Base-by-base conservation (phyloP, 2,329 filamentous ascomycete genomes). In the Grosmannia serpens region DNA sequence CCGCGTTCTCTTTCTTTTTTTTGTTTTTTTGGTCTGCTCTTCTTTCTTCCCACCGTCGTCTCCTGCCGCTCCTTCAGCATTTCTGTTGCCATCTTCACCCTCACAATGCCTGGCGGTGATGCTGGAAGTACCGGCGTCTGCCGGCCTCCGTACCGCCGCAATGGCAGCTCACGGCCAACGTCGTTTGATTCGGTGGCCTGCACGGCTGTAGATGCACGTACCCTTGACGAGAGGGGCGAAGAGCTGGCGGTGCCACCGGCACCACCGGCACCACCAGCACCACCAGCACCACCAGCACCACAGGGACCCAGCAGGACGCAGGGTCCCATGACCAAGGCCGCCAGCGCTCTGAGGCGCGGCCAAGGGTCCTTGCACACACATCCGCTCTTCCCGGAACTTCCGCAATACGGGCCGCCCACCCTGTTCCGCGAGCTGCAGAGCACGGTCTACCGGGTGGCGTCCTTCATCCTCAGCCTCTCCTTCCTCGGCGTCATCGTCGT, bases 361-460 rank as follows among this genome's bases (percentile, higher is more conserved):
- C 84, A 1, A 84, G 51, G 51, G 8, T 15, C 31, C 4, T 17
- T 84, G 9, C 80, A 83, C 62, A 91, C 88, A 2, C 86, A 91
- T 64, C 87, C 89, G 3, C 74, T 95, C 6, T 96, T 96, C 64
- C 91, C 91, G 7, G 88, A 89, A 2, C 71, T 96, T 10, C 91
- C 91, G 0, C 75, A 89, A 1, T 96, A 95, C 65, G 88, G 88
- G 0, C 86, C 89, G 0, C 84, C 90, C 0, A 85, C 87, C 0
- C 56, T 81, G 0, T 59, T 86, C n/a, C 79, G 84, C 53, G 77
- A 82, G 35, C 35, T 90, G 1, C 86, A 91, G 63, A 88, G 83
- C 67, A 70, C 78, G 33, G 73, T 78, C 20, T 87, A 94, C 61
- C 80, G 85, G 11, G 63, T 81, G 1, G 80, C 85, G 0, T 90